Percentiles rank a stretch among this genome's conserved stretches.
These are phyloP conservation scores for Reutealis trisperma DNA, from an alignment of 345 rosid species.

Conservation along the genomic window DNA sequence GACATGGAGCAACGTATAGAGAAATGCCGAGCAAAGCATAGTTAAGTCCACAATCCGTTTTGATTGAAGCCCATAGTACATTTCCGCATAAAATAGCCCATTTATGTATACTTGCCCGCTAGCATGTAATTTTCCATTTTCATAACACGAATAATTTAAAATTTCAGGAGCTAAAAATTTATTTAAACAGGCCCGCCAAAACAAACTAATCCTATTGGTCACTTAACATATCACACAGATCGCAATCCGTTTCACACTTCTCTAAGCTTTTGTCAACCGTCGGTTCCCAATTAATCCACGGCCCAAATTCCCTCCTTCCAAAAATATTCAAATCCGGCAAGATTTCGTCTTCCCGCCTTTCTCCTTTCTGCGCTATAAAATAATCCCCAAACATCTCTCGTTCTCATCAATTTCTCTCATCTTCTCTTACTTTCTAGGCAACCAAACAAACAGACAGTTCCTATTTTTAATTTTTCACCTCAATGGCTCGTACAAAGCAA, in stretches of 20 bases:
- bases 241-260: slow-evolving; percentile 11
- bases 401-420: background rate
- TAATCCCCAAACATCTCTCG: background rate
- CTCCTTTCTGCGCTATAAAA: slow-evolving; percentile 12
- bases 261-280: slow-evolving; percentile 8
- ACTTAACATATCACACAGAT: slow-evolving; percentile 22
- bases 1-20: no score
- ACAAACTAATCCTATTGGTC: slow-evolving; percentile 10
- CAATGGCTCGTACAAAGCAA: slow-evolving; percentile 29
- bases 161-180: background rate
- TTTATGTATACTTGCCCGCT: no score
- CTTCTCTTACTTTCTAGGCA: background rate
- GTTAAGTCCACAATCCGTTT: no score
- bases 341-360: slow-evolving; percentile 7
- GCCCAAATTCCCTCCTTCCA: background rate
- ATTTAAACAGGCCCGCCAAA: slow-evolving; percentile 2
- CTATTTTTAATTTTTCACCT: background rate
- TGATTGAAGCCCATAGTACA: no score
- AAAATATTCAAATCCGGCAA: slow-evolving; percentile 21
- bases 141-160: background rate
- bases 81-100: no score
- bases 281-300: slow-evolving; percentile 1
- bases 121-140: no score
- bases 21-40: no score
- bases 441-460: background rate